Conservation (phyloP, 75 land plant species). For the Pinus albicaulis region DNA sequence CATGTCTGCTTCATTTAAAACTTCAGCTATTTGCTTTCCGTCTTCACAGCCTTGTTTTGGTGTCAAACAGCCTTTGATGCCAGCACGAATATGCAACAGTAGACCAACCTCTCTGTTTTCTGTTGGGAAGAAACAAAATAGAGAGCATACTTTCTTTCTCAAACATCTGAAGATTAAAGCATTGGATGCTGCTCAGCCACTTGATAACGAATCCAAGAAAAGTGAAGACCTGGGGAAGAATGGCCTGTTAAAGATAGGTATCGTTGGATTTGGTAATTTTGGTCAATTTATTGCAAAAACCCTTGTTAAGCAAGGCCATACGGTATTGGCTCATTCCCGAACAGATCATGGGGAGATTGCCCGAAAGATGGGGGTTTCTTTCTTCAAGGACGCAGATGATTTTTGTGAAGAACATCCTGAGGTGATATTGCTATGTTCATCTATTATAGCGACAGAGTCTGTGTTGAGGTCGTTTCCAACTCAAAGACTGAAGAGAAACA, state of each 20-base stretch:
- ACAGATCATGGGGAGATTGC: slow-evolving; percentile 41
- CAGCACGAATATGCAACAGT: not conserved
- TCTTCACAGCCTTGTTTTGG: not conserved
- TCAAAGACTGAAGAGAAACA: slow-evolving; percentile 60
- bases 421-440: slow-evolving; percentile 68
- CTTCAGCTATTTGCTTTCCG: not conserved
- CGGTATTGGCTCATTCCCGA: slow-evolving; percentile 63
- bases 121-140: not conserved
- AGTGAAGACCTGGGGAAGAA: slow-evolving; percentile 11
- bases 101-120: not conserved
- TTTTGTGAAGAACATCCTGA: slow-evolving; percentile 89
- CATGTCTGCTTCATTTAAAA: not conserved
- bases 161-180: slow-evolving; percentile 5
- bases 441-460: slow-evolving; percentile 66
- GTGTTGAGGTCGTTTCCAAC: slow-evolving; percentile 58
- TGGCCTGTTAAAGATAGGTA: slow-evolving; percentile 50
- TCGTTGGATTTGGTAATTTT: slow-evolving; percentile 79
- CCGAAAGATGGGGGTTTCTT: slow-evolving; percentile 36
- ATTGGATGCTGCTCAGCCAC: slow-evolving; percentile 28
- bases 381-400: slow-evolving; percentile 55
- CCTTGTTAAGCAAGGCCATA: slow-evolving; percentile 51
- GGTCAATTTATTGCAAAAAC: slow-evolving; percentile 67
- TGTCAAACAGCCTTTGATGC: not conserved
- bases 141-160: not conserved
- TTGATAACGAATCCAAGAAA: slow-evolving; percentile 35